Conservation (phyloP, 164 flowering plant species). For the Stephania cephalantha region DNA sequence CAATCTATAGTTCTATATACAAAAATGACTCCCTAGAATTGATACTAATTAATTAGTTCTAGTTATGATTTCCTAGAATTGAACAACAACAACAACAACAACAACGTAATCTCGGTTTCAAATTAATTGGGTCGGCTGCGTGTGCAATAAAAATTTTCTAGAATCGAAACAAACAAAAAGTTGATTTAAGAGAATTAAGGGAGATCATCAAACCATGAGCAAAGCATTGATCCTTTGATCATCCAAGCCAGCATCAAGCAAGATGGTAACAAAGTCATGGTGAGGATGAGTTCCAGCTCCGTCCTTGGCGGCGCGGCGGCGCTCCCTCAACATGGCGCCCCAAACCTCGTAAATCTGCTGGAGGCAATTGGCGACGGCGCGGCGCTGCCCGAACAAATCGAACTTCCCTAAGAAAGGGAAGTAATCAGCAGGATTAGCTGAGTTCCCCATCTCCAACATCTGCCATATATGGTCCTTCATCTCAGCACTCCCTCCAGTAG, state of each 20-base stretch:
- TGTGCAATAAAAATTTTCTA: no score
- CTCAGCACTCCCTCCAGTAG: slow-evolving; percentile 11
- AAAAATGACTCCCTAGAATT: no score
- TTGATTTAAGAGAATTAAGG: not conserved
- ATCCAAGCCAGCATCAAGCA: slow-evolving; percentile 17
- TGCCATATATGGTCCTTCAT: slow-evolving; percentile 25
- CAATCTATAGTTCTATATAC: not conserved
- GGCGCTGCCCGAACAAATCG: slow-evolving; percentile 22
- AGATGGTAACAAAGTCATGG: slow-evolving; percentile 22
- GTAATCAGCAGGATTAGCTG: slow-evolving; percentile 21
- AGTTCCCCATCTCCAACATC: slow-evolving; percentile 18
- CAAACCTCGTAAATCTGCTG: slow-evolving; percentile 9
- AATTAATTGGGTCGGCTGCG: no score
- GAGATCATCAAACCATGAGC: slow-evolving; percentile 17
- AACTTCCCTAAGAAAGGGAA: slow-evolving; percentile 17
- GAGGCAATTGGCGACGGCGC: slow-evolving; percentile 5
- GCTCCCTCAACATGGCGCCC: slow-evolving; percentile 18
- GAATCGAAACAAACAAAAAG: not conserved
- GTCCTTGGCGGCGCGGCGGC: not conserved
- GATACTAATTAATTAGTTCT: no score
- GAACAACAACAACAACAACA: no score
- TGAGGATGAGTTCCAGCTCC: not conserved
- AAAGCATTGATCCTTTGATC: slow-evolving; percentile 22
- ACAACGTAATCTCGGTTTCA: no score
- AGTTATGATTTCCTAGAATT: no score